Percentiles rank a stretch among this genome's conserved stretches.
phyloP scores from a whole-genome alignment of 2,329 filamentous ascomycete genomes.

The Pseudogymnoascus verrucosus region DNA sequence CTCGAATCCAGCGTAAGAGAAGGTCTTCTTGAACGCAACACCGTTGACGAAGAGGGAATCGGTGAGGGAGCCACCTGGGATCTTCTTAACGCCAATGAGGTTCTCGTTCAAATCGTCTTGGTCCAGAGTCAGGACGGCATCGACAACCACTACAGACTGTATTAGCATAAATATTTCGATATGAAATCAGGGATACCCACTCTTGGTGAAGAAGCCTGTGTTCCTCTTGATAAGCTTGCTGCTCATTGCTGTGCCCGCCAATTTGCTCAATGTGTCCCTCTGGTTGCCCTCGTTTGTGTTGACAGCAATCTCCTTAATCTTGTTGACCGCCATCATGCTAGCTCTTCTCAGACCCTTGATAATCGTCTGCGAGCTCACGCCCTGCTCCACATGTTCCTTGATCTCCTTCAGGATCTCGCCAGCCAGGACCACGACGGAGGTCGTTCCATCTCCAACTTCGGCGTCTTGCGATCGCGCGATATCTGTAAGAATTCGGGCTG shows the following conservation, averaged over 20 bases:
- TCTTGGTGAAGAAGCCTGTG: slow-evolving; percentile 94
- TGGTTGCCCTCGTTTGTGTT: slow-evolving; percentile 74
- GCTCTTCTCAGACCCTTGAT: slow-evolving; percentile 91
- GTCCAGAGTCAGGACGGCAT: slow-evolving; percentile 89
- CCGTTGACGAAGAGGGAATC: slow-evolving; percentile 96
- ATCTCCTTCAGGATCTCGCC: slow-evolving; percentile 96
- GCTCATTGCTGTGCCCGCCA: slow-evolving; percentile 96
- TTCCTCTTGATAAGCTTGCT: slow-evolving; percentile 99
- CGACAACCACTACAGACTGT: slow-evolving; percentile 74
- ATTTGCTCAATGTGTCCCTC: slow-evolving; percentile 78
- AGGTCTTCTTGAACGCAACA: slow-evolving; percentile 99
- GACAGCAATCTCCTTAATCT: slow-evolving; percentile 95
- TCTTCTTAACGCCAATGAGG: slow-evolving; percentile 96
- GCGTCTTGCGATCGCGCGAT: slow-evolving; percentile 98
- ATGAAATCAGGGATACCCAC: slow-evolving; percentile 41
- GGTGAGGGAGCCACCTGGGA: slow-evolving; percentile 89
- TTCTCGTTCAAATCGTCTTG: slow-evolving; percentile 97
- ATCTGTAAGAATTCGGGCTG: slow-evolving; percentile 92
- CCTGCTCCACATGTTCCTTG: slow-evolving; percentile 92
- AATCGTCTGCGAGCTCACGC: slow-evolving; percentile 94
- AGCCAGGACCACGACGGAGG: slow-evolving; percentile 93
- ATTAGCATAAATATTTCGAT: slow-evolving; percentile 24
- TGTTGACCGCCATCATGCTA: slow-evolving; percentile 88
- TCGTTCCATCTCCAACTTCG: slow-evolving; percentile 96
- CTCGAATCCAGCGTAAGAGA: slow-evolving; percentile 97